These are phyloP conservation scores for Capsicum baccatum DNA, from an alignment of 257 asterid genomes.

Conservation along the genomic window DNA sequence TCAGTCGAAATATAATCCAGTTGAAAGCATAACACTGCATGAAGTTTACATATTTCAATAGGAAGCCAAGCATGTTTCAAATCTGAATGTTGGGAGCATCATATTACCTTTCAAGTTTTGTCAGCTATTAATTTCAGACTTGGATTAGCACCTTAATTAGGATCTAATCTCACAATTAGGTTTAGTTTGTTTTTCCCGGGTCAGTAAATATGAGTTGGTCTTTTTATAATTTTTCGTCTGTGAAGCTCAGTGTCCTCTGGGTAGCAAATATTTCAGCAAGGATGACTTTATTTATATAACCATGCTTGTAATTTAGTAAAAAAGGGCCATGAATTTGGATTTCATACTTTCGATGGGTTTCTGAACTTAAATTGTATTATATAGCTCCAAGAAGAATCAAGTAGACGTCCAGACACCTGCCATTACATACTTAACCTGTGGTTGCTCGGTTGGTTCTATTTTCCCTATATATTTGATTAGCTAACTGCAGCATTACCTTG, in stretches of 20 bases:
- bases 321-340: neutral
- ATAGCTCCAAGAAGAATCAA: neutral
- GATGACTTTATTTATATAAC: neutral
- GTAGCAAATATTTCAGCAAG: constrained; percentile 19
- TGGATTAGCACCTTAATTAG: neutral
- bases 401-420: neutral
- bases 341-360: neutral
- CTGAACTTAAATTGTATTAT: neutral
- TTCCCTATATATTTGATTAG: neutral
- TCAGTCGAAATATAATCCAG: neutral
- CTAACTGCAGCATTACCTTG: neutral
- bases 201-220: neutral
- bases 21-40: neutral
- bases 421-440: neutral
- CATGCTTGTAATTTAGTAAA: neutral
- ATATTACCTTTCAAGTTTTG: constrained; percentile 18
- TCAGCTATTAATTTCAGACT: neutral
- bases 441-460: neutral
- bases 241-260: constrained; percentile 7
- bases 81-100: neutral
- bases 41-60: neutral
- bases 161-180: constrained; percentile 20
- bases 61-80: neutral
- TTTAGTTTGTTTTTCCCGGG: neutral
- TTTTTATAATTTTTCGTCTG: neutral